Evolutionary conservation across 2,329 filamentous ascomycete species (phyloP), one percentile per base, ranked within the genome.

Genomic region (Venturia asperata): DNA sequence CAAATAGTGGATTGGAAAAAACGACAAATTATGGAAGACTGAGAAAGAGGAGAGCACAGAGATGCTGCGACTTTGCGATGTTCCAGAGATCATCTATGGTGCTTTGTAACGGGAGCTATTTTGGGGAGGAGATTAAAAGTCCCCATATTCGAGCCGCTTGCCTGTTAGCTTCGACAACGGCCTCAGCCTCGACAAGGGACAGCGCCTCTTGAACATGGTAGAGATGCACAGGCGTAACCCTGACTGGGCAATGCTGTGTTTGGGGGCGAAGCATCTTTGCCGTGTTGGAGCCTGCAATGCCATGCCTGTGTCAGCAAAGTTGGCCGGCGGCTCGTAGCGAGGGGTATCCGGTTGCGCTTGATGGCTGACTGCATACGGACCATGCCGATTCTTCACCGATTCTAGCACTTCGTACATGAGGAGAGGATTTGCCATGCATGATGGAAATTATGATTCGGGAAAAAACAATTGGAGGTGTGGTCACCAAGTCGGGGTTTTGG

Each of bases 211-310:
- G 52, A 37, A n/a, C 52, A 27, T 58, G 52, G 52, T 37, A 21
- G n/a, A 58, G 52, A 58, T 58, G 27, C 52, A 58, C 52, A 27
- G 30, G 6, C 24, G 27, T 58, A 37, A 39, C 52, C 52, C 30
- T 19, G 30, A 37, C 17, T 58, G 52, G 52, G 30, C 9, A 37
- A 58, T 21, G 52, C 30, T 58, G 27, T 52, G 21, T 27, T 58
- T 58, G 52, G 52, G 52, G 52, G 52, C 52, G 27, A 52, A 52
- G 47, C 21, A 52, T 27, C 47, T 52, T 27, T 52, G 47, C 47
- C 47, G 21, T 52, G 47, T 52, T 27, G 21, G 52, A 58, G 52
- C 19, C 52, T 3, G 17, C 19, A 58, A 58, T 58, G 52, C 27
- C 52, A 37, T 58, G 37, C 15, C 13, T 9, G 30, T 21, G 17